A percentile compares a stretch with the other conserved stretches of the same genome.
Evolutionary conservation across 2,329 filamentous ascomycete genomes (phyloP).

Genomic region (Ophiostoma novo-ulmi): DNA sequence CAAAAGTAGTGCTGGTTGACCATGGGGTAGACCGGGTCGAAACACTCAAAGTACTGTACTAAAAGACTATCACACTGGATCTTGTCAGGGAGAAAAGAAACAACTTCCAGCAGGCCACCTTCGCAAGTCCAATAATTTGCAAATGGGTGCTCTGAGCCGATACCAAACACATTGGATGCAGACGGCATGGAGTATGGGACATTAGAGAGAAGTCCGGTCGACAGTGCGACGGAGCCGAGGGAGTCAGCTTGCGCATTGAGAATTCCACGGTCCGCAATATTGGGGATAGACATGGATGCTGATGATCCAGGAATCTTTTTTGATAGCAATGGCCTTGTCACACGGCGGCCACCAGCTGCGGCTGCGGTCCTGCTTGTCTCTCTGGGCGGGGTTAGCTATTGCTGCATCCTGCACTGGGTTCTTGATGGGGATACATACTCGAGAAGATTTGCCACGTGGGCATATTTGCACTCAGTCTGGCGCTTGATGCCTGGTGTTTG

Average conservation of each 20-base stretch:
- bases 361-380: constrained; percentile 52
- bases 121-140: constrained; percentile 81
- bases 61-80: constrained; percentile 68
- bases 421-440: constrained; percentile 49
- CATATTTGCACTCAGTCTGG: constrained; percentile 70
- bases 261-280: constrained; percentile 52
- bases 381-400: constrained; percentile 35
- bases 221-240: constrained; percentile 47
- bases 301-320: constrained; percentile 43
- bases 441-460: constrained; percentile 68
- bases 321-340: constrained; percentile 51
- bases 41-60: constrained; percentile 60
- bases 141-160: constrained; percentile 72
- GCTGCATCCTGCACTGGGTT: not conserved
- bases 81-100: constrained; percentile 69
- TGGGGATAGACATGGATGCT: constrained; percentile 44
- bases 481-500: constrained; percentile 53
- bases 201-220: constrained; percentile 62
- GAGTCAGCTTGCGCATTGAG: constrained; percentile 43
- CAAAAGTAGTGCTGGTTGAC: constrained; percentile 70
- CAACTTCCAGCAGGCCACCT: constrained; percentile 68
- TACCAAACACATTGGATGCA: constrained; percentile 74
- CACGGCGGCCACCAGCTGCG: constrained; percentile 44
- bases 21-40: constrained; percentile 79
- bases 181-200: constrained; percentile 66